Percentiles rank a stretch among this genome's conserved stretches.
These are phyloP conservation scores for Talaromyces sp. DNA, from an alignment of 2,329 filamentous ascomycete species.

Conservation along the genomic window DNA sequence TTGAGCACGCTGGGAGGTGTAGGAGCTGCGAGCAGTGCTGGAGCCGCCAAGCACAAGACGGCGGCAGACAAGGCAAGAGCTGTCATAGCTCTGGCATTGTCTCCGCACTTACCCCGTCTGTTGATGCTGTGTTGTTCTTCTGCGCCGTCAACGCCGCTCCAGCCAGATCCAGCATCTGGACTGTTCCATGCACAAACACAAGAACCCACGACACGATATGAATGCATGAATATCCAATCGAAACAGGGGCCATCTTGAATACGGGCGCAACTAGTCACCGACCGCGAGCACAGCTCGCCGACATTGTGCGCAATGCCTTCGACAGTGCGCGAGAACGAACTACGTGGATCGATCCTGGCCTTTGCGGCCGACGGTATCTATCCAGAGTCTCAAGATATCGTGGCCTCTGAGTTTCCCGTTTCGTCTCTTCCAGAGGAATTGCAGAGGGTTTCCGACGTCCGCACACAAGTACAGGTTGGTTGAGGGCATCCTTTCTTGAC, in stretches of 20 bases:
- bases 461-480: conserved; percentile 49
- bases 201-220: neutral
- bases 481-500: neutral
- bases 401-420: conserved; percentile 48
- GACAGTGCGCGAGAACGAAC: conserved; percentile 24
- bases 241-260: neutral
- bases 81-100: neutral
- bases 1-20: neutral
- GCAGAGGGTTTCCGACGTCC: conserved; percentile 46
- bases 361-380: conserved; percentile 56
- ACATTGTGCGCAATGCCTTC: conserved; percentile 6
- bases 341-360: conserved; percentile 59
- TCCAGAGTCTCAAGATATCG: conserved; percentile 52
- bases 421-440: conserved; percentile 46
- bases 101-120: neutral
- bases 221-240: neutral
- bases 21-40: neutral
- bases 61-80: neutral
- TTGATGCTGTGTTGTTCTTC: neutral
- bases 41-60: neutral
- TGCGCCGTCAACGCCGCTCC: neutral
- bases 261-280: neutral
- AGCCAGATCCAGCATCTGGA: neutral
- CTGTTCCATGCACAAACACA: neutral
- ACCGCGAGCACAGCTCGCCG: neutral